These are phyloP conservation scores for Neohortaea acidophila DNA, from an alignment of 495 filamentous ascomycete genomes.

Conservation along the genomic window DNA sequence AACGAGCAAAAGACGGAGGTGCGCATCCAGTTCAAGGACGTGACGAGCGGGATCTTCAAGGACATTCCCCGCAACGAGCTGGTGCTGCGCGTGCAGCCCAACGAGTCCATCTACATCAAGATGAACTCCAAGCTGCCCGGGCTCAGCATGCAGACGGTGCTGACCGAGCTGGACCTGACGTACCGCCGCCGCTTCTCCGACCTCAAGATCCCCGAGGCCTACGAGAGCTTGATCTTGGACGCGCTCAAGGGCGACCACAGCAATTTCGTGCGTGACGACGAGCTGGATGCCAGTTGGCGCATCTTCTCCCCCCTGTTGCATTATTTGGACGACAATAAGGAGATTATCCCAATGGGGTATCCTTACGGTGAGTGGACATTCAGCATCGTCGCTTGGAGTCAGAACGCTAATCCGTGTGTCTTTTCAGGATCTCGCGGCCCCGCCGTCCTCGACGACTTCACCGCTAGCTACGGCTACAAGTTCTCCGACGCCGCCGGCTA, in stretches of 20 bases:
- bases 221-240: conserved; percentile 94
- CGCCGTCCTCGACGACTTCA: conserved; percentile 94
- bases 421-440: conserved; percentile 80
- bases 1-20: conserved; percentile 99
- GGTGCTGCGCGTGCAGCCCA: conserved; percentile 97
- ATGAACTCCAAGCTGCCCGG: conserved; percentile 99
- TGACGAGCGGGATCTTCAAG: conserved; percentile 99
- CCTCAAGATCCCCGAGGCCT: conserved; percentile 98
- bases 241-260: conserved; percentile 98
- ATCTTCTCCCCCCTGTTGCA: conserved; percentile 96
- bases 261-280: conserved; percentile 99
- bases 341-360: conserved; percentile 99
- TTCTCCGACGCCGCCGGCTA: conserved; percentile 95
- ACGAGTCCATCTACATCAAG: conserved; percentile 99
- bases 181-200: conserved; percentile 98
- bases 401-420: conserved; percentile 2
- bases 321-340: conserved; percentile 96
- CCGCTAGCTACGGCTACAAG: conserved; percentile 92
- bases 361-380: conserved; percentile 64
- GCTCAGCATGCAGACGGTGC: conserved; percentile 98
- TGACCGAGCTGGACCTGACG: conserved; percentile 95
- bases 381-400: background rate
- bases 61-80: conserved; percentile 98
- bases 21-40: conserved; percentile 97
- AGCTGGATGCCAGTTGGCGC: conserved; percentile 95